Percentiles rank a stretch among this genome's conserved stretches.
phyloP scores from a whole-genome alignment of 441 rosid genomes.

The Flueggea neowawraea region DNA sequence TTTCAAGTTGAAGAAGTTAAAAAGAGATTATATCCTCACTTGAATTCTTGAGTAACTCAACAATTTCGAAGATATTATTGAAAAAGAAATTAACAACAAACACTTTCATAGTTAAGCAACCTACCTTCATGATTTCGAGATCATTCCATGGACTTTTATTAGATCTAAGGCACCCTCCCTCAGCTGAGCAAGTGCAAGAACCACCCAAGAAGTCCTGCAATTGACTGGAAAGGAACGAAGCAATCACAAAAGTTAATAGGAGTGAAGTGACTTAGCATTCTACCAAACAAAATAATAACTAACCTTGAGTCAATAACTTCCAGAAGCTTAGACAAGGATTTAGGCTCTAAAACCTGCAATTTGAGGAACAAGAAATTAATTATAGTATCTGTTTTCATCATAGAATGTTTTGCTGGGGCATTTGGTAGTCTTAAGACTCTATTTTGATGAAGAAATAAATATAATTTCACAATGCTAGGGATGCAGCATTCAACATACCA shows the following conservation, averaged over 20 bases:
- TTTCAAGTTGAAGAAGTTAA: conserved; percentile 12
- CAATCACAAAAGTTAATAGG: too few species aligned
- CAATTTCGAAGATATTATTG: background rate
- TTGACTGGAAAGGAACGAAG: conserved; percentile 54
- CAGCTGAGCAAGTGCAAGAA: conserved; percentile 75
- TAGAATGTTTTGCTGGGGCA: too few species aligned
- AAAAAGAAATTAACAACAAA: conserved; percentile 7
- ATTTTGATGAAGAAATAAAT: too few species aligned
- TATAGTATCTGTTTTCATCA: background rate
- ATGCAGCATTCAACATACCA: conserved; percentile 46
- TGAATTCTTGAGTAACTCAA: conserved; percentile 6
- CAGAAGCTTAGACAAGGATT: conserved; percentile 60
- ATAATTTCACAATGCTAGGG: too few species aligned
- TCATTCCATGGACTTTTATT: conserved; percentile 98
- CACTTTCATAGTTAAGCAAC: conserved; percentile 4
- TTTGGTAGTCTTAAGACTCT: too few species aligned
- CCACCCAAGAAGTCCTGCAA: conserved; percentile 97
- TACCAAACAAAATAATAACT: conserved; percentile 14
- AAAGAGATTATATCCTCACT: conserved; percentile 14
- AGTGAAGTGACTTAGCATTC: background rate
- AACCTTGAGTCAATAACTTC: conserved; percentile 88
- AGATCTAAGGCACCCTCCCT: conserved; percentile 96
- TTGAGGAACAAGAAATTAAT: conserved; percentile 9
- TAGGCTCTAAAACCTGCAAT: conserved; percentile 86
- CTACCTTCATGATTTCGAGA: conserved; percentile 87